Evolutionary conservation across 2,329 filamentous ascomycete genomes (phyloP).

Genomic region (Aspergillus aculeatinus): DNA sequence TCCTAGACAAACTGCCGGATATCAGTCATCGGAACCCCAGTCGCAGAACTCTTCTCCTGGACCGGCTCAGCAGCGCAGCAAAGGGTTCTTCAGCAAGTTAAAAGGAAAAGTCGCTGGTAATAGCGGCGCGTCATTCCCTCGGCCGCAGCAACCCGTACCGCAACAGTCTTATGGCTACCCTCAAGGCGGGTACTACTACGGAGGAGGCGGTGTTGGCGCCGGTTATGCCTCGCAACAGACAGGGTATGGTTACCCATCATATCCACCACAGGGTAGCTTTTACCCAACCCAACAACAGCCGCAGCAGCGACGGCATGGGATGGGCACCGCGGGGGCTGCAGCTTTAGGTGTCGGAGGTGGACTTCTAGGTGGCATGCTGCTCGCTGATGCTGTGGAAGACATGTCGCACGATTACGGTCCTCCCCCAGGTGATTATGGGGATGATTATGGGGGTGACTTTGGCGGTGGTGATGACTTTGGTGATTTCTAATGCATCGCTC

Average conservation of each 20-base stretch:
- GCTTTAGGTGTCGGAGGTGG: slow-evolving; percentile 80
- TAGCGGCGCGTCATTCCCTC: slow-evolving; percentile 18
- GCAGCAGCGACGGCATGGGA: slow-evolving; percentile 45
- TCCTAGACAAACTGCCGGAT: slow-evolving; percentile 16
- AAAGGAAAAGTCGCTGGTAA: slow-evolving; percentile 45
- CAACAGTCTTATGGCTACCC: slow-evolving; percentile 30
- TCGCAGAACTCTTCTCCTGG: slow-evolving; percentile 24
- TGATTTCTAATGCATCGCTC: not conserved
- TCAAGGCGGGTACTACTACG: slow-evolving; percentile 28
- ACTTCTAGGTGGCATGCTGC: slow-evolving; percentile 71
- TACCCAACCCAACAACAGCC: slow-evolving; percentile 40
- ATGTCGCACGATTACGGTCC: not conserved
- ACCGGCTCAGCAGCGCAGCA: slow-evolving; percentile 41
- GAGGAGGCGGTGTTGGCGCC: slow-evolving; percentile 25
- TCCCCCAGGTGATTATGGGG: slow-evolving; percentile 45
- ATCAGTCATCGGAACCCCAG: slow-evolving; percentile 5
- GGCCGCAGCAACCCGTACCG: slow-evolving; percentile 19
- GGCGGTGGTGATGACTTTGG: slow-evolving; percentile 25
- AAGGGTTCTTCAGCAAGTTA: slow-evolving; percentile 54
- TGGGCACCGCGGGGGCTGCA: slow-evolving; percentile 72
- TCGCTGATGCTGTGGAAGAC: slow-evolving; percentile 67
- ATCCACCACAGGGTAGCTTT: slow-evolving; percentile 39
- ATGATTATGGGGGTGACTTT: slow-evolving; percentile 29
- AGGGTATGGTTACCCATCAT: slow-evolving; percentile 40
- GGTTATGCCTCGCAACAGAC: slow-evolving; percentile 31